Evolutionary conservation across 352 stramenopile genomes (phyloP).

Genomic region (Pythium brachiatum): DNA sequence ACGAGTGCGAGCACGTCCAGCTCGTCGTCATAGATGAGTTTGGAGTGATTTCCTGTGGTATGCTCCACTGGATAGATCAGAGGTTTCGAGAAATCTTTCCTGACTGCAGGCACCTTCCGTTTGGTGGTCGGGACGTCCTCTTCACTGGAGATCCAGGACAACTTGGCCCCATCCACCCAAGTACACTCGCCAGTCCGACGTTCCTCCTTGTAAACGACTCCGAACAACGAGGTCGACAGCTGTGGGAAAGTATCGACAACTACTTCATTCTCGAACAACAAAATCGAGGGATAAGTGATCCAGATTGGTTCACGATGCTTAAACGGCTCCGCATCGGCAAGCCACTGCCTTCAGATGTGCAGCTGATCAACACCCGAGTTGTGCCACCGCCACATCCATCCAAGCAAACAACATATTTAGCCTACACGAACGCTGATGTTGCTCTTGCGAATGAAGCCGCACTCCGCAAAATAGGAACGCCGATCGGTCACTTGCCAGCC

Average conservation of each 20-base stretch:
- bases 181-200: not conserved
- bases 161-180: constrained; percentile 5
- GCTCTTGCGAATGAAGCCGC: no score
- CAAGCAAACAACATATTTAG: no score
- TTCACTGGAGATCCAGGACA: constrained; percentile 15
- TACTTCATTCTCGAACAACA: not conserved
- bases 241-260: not conserved
- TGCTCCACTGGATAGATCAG: constrained; percentile 19
- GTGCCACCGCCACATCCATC: no score
- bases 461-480: no score
- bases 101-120: not conserved
- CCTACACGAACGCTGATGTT: no score
- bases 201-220: not conserved
- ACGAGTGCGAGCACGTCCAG: constrained; percentile 5
- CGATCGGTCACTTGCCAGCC: no score
- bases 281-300: not conserved
- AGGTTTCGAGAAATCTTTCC: constrained; percentile 16
- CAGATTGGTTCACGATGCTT: not conserved
- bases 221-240: not conserved
- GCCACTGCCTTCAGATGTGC: no score
- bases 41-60: constrained; percentile 13
- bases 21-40: constrained; percentile 16
- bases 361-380: no score
- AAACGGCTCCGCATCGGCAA: not conserved
- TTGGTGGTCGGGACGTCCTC: constrained; percentile 13